Percentiles rank a stretch among this genome's conserved stretches.
Conservation (phyloP, 2,329 filamentous ascomycete genomes). For the Penicillium paneum region DNA sequence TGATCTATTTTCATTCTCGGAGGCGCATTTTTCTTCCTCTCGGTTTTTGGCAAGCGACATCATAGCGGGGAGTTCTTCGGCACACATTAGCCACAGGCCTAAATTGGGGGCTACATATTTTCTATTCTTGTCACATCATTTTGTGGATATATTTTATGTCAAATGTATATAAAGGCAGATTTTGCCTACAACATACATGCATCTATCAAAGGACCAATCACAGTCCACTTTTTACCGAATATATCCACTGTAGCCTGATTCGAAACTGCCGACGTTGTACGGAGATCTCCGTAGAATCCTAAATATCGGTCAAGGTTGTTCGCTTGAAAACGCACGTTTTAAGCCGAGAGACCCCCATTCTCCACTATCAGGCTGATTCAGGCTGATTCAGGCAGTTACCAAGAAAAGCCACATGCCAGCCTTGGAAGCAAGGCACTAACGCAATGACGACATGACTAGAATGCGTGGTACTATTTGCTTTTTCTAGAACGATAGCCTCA, state of each 20-base stretch:
- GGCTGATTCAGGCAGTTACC: background rate
- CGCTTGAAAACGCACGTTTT: no score
- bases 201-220: background rate
- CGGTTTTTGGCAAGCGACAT: background rate
- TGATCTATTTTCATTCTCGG: background rate
- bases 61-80: conserved; percentile 8
- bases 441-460: background rate
- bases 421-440: background rate
- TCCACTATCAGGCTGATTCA: background rate
- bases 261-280: background rate
- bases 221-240: background rate
- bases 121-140: background rate
- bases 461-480: background rate
- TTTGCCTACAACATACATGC: no score
- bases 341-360: background rate
- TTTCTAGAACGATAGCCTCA: background rate
- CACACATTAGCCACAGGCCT: background rate
- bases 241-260: no score
- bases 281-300: no score
- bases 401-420: background rate
- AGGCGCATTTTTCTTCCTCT: background rate
- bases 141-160: background rate
- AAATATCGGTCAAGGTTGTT: no score
- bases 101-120: background rate
- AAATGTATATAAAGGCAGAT: background rate